Conservation (phyloP, 2,329 filamentous ascomycete species). For the Emergomyces orientalis region DNA sequence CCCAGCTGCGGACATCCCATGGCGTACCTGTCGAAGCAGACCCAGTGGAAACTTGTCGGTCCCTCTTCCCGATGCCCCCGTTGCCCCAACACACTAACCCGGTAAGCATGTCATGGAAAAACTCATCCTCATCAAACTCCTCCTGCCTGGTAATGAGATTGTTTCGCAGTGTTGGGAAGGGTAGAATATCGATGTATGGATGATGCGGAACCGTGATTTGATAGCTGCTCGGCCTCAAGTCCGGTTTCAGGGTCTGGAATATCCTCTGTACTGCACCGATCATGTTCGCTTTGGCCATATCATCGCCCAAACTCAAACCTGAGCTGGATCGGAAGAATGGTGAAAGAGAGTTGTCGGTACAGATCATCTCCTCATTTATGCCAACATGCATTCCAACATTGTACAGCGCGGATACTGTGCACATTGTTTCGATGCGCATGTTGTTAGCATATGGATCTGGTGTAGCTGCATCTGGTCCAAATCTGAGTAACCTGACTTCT, state of each 20-base stretch:
- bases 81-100: neutral
- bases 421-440: neutral
- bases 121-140: neutral
- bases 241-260: neutral
- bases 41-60: neutral
- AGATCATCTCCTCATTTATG: neutral
- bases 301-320: neutral
- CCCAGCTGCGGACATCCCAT: neutral
- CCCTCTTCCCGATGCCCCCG: neutral
- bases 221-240: neutral
- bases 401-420: neutral
- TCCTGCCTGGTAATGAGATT: neutral
- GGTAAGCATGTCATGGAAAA: neutral
- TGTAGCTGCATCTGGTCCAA: neutral
- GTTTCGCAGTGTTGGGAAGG: neutral
- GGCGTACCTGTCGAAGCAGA: neutral
- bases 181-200: neutral
- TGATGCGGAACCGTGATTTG: neutral
- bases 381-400: neutral
- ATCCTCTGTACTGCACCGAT: neutral
- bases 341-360: neutral
- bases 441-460: neutral
- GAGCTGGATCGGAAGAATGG: neutral
- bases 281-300: neutral
- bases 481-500: neutral